Percentiles rank a stretch among this genome's conserved stretches.
Conservation (phyloP, 306 rosid genomes). For the Elaeagnus macrophylla region DNA sequence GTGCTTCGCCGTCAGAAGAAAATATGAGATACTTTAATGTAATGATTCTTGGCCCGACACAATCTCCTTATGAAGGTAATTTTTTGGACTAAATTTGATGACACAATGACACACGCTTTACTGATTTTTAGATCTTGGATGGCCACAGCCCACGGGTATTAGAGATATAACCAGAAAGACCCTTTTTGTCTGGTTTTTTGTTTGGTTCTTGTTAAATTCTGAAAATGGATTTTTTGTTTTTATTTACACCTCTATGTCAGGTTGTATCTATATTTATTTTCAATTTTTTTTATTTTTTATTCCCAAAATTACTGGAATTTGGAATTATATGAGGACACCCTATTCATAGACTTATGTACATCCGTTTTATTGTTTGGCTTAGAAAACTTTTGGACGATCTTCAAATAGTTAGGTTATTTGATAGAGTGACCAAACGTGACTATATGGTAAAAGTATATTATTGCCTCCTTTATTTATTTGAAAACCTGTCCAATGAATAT, state of each 20-base stretch:
- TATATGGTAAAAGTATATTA: neutral
- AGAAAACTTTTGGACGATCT: neutral
- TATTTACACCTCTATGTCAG: too few species aligned
- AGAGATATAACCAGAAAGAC: too few species aligned
- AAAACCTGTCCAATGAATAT: too few species aligned
- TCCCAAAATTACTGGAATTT: neutral
- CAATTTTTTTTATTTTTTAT: neutral
- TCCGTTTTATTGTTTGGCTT: neutral
- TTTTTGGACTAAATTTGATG: neutral
- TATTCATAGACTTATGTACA: too few species aligned
- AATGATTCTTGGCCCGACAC: constrained; percentile 97
- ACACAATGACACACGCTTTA: neutral
- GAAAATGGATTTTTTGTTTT: too few species aligned
- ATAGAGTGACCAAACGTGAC: neutral
- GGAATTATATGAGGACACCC: too few species aligned
- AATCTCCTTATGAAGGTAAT: constrained; percentile 93
- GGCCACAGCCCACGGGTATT: too few species aligned
- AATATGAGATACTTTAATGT: constrained; percentile 96
- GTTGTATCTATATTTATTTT: neutral
- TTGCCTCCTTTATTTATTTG: too few species aligned
- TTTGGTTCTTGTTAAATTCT: too few species aligned
- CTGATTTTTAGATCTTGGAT: too few species aligned
- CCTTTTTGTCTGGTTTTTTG: too few species aligned
- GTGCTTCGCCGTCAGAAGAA: constrained; percentile 96
- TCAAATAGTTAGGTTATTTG: too few species aligned